Conservation (phyloP, 345 rosid species). For the Eucalyptus sp. region DNA sequence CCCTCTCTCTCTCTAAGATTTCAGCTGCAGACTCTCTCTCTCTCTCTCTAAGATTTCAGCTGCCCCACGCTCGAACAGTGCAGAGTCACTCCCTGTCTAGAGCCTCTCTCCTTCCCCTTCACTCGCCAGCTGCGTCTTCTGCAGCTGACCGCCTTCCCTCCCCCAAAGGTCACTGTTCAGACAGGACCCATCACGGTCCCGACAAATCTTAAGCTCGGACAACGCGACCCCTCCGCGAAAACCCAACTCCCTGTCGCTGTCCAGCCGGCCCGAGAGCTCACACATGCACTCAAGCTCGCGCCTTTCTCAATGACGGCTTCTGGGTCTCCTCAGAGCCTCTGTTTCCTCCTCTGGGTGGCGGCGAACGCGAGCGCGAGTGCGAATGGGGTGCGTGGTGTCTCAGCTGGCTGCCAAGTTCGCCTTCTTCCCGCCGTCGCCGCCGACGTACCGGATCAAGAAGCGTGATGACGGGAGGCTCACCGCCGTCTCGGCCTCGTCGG, state of each 20-base stretch:
- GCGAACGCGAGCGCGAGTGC: not conserved
- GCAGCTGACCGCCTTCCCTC: not conserved
- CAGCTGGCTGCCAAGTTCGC: slow-evolving; percentile 94
- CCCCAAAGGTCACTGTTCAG: not conserved
- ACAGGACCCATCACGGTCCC: not conserved
- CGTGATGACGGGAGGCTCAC: slow-evolving; percentile 50
- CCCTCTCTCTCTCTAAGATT: not conserved
- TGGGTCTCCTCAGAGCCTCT: not conserved
- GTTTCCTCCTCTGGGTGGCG: not conserved
- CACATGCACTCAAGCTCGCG: slow-evolving; percentile 11
- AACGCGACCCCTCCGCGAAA: not conserved
- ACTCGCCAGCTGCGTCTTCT: not conserved
- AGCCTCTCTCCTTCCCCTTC: not conserved
- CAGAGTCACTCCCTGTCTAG: not conserved
- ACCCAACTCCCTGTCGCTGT: not conserved
- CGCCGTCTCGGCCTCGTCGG: slow-evolving; percentile 51
- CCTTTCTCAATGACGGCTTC: slow-evolving; percentile 18
- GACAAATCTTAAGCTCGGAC: not conserved
- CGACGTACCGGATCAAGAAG: slow-evolving; percentile 76
- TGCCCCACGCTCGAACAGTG: not conserved
- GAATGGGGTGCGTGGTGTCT: slow-evolving; percentile 96
- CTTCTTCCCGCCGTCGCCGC: slow-evolving; percentile 95
- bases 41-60: too few relatives aligned
- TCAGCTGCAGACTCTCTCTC: too few relatives aligned
- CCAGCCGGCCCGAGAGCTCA: not conserved